Evolutionary conservation across 495 filamentous ascomycete species (phyloP), one percentile per base, ranked within the genome.

Genomic region (Saxophila tyrrhenica): DNA sequence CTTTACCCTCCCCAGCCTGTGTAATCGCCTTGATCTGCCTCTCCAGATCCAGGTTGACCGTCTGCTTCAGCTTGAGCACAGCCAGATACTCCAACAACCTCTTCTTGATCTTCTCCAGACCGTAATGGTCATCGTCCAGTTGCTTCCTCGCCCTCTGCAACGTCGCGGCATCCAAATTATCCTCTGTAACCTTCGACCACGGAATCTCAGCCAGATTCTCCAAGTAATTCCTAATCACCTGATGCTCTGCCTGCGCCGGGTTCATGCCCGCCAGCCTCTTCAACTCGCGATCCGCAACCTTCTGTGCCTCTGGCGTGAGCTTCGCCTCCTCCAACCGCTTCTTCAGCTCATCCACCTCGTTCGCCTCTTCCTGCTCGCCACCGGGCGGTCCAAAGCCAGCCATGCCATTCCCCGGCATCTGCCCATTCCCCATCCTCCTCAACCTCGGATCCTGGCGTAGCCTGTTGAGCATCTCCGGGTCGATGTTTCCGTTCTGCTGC

Each of bases 51-150:
- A 80, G 71, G 51, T 96, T 95, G 56, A 87, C 82, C 16, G 84
- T 79, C 64, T 95, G 89, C 77, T 97, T 99, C 54, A 99, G 71
- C 52, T 90, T 84, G 24, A 99, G 75, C 23, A 99, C 94, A 16
- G 94, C 94, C 17, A 99, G 78, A 65, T 99, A 99, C 64, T 97
- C 94, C 5, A 97, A 73, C 17, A 99, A 69, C 43, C 94, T 76
- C 76, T 95, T 97, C 77, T 99, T 99, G 62, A 97, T 92, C 69
- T 92, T 92, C 59, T 97, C 87, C 20, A 99, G 73, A 2, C 94
- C 94, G 59, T 97, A 97, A 65, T 99, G 94, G 67, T 97, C 94
- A 50, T 94, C 83, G 63, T 99, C 87, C 23, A 99, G 75, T 67
- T 97, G 91, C 71, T 92, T 84, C 41, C 90, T 78, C 29, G 94